Evolutionary conservation across 2,329 filamentous ascomycete species (phyloP).

Genomic region (Trichoderma brevicompactum): DNA sequence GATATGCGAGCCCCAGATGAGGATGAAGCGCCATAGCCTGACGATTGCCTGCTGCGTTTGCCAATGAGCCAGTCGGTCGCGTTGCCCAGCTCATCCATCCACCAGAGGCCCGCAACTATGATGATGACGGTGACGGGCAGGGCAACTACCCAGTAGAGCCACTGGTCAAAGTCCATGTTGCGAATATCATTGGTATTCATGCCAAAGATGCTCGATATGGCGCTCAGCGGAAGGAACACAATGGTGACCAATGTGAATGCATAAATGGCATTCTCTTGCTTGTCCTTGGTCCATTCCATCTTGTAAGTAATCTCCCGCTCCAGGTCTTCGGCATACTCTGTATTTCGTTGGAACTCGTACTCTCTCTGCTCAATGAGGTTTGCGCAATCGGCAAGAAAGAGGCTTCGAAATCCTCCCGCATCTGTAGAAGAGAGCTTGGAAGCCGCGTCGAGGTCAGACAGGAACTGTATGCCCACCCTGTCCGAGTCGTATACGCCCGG

Average conservation of each 20-base stretch:
- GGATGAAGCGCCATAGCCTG: background rate
- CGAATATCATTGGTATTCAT: conserved; percentile 59
- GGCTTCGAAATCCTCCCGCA: conserved; percentile 44
- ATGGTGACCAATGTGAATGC: conserved; percentile 56
- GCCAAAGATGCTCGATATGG: conserved; percentile 55
- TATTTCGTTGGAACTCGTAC: conserved; percentile 40
- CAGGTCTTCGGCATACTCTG: conserved; percentile 40
- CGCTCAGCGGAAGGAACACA: conserved; percentile 53
- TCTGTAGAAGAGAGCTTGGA: conserved; percentile 46
- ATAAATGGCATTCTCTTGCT: conserved; percentile 54
- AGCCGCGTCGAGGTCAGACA: conserved; percentile 38
- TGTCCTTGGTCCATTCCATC: conserved; percentile 48
- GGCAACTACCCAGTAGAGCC: conserved; percentile 56
- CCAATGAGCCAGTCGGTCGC: conserved; percentile 39
- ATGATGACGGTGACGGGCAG: conserved; percentile 51
- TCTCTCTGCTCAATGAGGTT: conserved; percentile 45
- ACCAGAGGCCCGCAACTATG: conserved; percentile 47
- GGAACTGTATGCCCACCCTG: conserved; percentile 33
- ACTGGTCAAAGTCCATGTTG: conserved; percentile 53
- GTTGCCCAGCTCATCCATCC: conserved; percentile 49
- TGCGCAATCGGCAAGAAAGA: conserved; percentile 47
- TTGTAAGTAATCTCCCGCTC: conserved; percentile 42
- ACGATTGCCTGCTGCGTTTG: conserved; percentile 14
- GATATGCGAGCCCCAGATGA: background rate
- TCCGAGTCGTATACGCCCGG: conserved; percentile 34